These are phyloP conservation scores for Geotrichum fermentans DNA, from an alignment of 1,139 yeast species.

Conservation along the genomic window DNA sequence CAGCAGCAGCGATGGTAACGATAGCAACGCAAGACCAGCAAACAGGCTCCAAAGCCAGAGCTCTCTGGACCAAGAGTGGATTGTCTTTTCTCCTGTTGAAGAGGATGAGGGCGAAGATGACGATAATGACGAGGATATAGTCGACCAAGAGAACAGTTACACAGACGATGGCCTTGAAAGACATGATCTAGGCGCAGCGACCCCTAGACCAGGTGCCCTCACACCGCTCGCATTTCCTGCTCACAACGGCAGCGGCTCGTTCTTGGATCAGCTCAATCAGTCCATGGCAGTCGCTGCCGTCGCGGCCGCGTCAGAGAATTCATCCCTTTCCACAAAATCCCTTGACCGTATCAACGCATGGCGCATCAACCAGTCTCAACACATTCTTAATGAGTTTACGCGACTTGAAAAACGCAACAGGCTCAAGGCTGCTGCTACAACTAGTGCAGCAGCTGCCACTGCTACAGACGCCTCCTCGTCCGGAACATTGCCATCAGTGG, in stretches of 20 bases:
- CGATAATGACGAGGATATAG: background rate
- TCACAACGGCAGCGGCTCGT: conserved; percentile 38
- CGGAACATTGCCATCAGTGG: background rate
- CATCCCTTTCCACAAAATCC: conserved; percentile 32
- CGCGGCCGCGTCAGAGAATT: conserved; percentile 31
- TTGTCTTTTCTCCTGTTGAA: conserved; percentile 9
- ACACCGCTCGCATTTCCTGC: conserved; percentile 36
- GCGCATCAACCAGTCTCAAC: conserved; percentile 40
- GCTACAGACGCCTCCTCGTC: background rate
- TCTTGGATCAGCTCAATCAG: conserved; percentile 21
- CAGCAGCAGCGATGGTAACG: background rate
- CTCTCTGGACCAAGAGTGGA: conserved; percentile 15
- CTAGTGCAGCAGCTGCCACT: background rate
- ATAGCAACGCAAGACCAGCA: background rate
- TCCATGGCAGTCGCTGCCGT: conserved; percentile 11
- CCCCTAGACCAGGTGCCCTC: conserved; percentile 21
- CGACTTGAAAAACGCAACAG: conserved; percentile 27
- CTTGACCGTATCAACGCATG: conserved; percentile 40
- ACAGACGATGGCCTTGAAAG: conserved; percentile 18
- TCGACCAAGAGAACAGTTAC: too few species aligned
- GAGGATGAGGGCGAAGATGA: conserved; percentile 5
- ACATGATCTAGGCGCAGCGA: conserved; percentile 32
- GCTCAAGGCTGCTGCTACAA: background rate
- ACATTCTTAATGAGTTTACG: conserved; percentile 33
- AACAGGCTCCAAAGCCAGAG: background rate